These are phyloP conservation scores for Domatiomyces catenatus DNA, from an alignment of 2,329 filamentous ascomycete species.

Conservation along the genomic window DNA sequence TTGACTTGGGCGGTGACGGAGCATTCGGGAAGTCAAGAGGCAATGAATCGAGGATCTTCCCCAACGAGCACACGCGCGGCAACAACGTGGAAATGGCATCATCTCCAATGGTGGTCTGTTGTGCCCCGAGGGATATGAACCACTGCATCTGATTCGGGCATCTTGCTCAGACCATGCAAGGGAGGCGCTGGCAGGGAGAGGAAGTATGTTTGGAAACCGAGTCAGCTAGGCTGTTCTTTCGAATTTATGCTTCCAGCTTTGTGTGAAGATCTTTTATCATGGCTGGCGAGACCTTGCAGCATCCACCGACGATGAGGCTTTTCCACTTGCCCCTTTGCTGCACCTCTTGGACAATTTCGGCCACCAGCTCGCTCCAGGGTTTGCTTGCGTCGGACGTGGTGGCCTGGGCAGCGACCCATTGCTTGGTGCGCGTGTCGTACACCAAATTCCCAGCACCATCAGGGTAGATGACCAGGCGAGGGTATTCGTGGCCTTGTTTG, in stretches of 20 bases:
- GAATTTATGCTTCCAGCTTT: conserved; percentile 1
- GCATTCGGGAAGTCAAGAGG: too few relatives aligned
- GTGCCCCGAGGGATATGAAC: too few relatives aligned
- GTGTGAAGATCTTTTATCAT: conserved; percentile 21
- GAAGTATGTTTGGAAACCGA: neutral
- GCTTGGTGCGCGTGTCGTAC: conserved; percentile 48
- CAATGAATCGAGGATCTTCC: too few relatives aligned
- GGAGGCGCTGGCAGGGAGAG: too few relatives aligned
- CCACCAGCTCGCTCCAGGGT: conserved; percentile 22
- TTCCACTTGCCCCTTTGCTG: conserved; percentile 10
- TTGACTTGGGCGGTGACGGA: too few relatives aligned
- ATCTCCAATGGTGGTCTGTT: too few relatives aligned
- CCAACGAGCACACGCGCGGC: too few relatives aligned
- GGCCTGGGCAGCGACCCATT: conserved; percentile 33
- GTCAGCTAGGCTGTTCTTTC: conserved; percentile 12
- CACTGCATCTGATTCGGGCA: too few relatives aligned
- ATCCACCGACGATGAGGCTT: conserved; percentile 29
- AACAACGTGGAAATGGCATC: too few relatives aligned
- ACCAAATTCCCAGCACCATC: conserved; percentile 54
- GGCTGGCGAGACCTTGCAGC: conserved; percentile 30
- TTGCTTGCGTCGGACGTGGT: neutral
- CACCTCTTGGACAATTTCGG: conserved; percentile 17
- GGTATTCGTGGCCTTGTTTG: conserved; percentile 27
- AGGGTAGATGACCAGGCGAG: conserved; percentile 48
- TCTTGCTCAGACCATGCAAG: too few relatives aligned